A percentile compares a stretch with the other conserved stretches of the same genome.
phyloP scores from a whole-genome alignment of 2,329 filamentous ascomycete species.

The Drechslera avenae region DNA sequence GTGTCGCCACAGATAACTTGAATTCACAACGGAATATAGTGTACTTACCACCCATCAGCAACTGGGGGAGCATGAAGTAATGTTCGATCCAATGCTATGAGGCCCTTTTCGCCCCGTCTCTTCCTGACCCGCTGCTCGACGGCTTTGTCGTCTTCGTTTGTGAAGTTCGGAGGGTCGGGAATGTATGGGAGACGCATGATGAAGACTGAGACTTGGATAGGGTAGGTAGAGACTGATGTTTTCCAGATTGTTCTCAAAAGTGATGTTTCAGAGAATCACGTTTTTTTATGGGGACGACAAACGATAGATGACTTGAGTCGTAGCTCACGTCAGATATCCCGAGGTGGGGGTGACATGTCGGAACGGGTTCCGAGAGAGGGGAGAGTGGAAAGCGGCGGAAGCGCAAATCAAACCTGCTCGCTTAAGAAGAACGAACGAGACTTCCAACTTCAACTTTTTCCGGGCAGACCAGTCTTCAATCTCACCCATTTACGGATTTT shows the following conservation, averaged over 20 bases:
- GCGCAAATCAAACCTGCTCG: constrained; percentile 4
- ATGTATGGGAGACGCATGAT: constrained; percentile 62
- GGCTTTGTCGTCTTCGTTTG: constrained; percentile 54
- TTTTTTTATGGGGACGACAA: too few species aligned
- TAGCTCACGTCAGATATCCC: not conserved
- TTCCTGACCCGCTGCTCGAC: constrained; percentile 58
- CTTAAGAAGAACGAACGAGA: constrained; percentile 16
- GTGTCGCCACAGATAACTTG: too few species aligned
- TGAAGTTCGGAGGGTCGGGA: constrained; percentile 56
- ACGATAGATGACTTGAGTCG: too few species aligned
- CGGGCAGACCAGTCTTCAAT: not conserved
- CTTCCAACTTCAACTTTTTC: constrained; percentile 5
- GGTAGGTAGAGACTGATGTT: not conserved
- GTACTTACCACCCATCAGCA: constrained; percentile 58
- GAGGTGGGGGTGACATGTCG: constrained; percentile 7
- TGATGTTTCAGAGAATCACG: too few species aligned
- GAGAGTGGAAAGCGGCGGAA: not conserved
- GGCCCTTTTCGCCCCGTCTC: constrained; percentile 55
- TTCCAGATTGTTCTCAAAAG: too few species aligned
- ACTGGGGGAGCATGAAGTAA: constrained; percentile 61
- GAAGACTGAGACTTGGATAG: not conserved
- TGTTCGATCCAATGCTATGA: constrained; percentile 60
- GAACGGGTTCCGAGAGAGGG: constrained; percentile 14
- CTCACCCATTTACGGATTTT: too few species aligned
- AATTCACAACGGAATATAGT: too few species aligned